phyloP scores from a whole-genome alignment of 441 rosid species.

The Croton laevigatus region DNA sequence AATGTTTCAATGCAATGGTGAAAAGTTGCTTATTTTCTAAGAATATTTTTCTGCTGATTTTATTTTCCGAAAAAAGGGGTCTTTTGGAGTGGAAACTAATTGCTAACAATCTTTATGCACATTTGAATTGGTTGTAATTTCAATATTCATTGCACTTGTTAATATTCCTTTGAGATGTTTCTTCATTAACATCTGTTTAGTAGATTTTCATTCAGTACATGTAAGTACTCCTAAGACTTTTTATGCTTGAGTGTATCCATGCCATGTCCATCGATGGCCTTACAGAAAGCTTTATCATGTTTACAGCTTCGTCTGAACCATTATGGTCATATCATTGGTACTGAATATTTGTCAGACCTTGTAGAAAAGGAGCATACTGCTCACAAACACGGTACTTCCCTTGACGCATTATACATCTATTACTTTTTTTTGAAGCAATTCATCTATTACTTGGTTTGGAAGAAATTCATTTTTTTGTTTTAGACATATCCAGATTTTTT shows the following conservation, averaged over 20 bases:
- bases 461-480: neutral
- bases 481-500: neutral
- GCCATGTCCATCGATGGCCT: neutral
- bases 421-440: neutral
- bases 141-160: neutral
- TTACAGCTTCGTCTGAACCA: conserved; percentile 90
- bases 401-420: neutral
- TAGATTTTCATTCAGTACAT: neutral
- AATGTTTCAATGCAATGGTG: neutral
- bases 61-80: neutral
- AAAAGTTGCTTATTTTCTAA: neutral
- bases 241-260: neutral
- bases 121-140: neutral
- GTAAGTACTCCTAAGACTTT: neutral
- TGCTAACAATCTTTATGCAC: neutral
- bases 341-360: conserved; percentile 89
- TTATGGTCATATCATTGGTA: conserved; percentile 84
- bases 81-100: neutral
- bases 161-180: neutral
- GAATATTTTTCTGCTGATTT: neutral
- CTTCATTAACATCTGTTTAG: neutral
- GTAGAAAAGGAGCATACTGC: conserved; percentile 76
- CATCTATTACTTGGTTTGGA: neutral
- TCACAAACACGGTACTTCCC: conserved; percentile 67
- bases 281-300: conserved; percentile 13